Evolutionary conservation across 1,284 basidiomycete genomes (phyloP).

Genomic region (Fistulina hepatica): DNA sequence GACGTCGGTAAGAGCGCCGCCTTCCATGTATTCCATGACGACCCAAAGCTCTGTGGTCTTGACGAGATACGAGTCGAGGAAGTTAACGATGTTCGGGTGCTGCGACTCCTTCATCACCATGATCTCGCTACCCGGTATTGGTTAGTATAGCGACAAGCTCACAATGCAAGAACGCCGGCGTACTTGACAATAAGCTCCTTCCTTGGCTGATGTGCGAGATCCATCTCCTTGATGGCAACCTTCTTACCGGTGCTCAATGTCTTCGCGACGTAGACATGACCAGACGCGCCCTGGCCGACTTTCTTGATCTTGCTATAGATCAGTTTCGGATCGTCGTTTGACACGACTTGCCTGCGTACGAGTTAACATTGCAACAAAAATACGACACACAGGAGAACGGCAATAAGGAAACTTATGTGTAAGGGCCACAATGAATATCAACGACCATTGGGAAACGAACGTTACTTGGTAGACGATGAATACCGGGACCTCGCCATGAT

Average conservation of each 20-base stretch:
- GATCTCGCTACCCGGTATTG: too few species aligned
- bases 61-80: constrained; percentile 86
- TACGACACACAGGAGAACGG: too few species aligned
- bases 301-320: constrained; percentile 98
- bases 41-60: constrained; percentile 96
- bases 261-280: constrained; percentile 98
- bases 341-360: too few species aligned
- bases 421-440: too few species aligned
- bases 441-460: too few species aligned
- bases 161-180: too few species aligned
- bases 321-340: constrained; percentile 76
- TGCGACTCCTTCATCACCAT: constrained; percentile 98
- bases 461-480: too few species aligned
- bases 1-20: constrained; percentile 93
- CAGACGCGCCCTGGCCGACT: constrained; percentile 96
- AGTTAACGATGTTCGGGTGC: constrained; percentile 99
- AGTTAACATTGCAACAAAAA: too few species aligned
- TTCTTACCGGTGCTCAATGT: constrained; percentile 79
- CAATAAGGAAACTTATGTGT: too few species aligned
- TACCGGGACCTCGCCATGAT: too few species aligned
- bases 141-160: too few species aligned
- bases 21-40: constrained; percentile 99
- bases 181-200: constrained; percentile 99
- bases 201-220: constrained; percentile 87
- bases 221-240: constrained; percentile 99